These are phyloP conservation scores for Penicillium salamii DNA, from an alignment of 495 filamentous ascomycete genomes.

Conservation along the genomic window DNA sequence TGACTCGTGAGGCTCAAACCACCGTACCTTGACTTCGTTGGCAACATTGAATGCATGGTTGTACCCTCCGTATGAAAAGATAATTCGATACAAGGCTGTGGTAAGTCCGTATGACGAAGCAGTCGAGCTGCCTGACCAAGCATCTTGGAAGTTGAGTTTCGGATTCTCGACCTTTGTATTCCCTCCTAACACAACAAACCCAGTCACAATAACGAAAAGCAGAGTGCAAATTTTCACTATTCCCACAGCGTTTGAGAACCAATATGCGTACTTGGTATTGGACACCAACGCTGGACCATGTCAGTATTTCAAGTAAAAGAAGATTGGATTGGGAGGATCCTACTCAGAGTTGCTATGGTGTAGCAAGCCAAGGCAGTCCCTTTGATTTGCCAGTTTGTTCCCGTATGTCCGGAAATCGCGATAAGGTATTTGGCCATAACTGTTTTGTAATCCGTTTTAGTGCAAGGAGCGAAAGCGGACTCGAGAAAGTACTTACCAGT, in stretches of 20 bases:
- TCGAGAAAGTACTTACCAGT: background rate
- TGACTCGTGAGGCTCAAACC: constrained; percentile 20
- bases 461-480: background rate
- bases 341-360: constrained; percentile 3
- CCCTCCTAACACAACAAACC: constrained; percentile 52
- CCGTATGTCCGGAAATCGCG: constrained; percentile 38
- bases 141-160: constrained; percentile 47
- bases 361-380: constrained; percentile 49
- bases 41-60: constrained; percentile 55
- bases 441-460: constrained; percentile 16
- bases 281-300: constrained; percentile 19
- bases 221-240: constrained; percentile 41
- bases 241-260: constrained; percentile 9
- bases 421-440: constrained; percentile 50
- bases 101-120: constrained; percentile 44
- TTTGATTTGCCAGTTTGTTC: constrained; percentile 51
- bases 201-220: constrained; percentile 51
- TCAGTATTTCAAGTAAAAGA: background rate
- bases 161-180: constrained; percentile 46
- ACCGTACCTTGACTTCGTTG: constrained; percentile 49
- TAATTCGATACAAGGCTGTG: constrained; percentile 51
- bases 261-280: constrained; percentile 24
- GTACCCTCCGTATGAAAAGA: constrained; percentile 54
- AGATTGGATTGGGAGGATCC: background rate
- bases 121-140: constrained; percentile 38